Evolutionary conservation across 345 rosid species (phyloP).

Genomic region (Aquilaria malaccensis): DNA sequence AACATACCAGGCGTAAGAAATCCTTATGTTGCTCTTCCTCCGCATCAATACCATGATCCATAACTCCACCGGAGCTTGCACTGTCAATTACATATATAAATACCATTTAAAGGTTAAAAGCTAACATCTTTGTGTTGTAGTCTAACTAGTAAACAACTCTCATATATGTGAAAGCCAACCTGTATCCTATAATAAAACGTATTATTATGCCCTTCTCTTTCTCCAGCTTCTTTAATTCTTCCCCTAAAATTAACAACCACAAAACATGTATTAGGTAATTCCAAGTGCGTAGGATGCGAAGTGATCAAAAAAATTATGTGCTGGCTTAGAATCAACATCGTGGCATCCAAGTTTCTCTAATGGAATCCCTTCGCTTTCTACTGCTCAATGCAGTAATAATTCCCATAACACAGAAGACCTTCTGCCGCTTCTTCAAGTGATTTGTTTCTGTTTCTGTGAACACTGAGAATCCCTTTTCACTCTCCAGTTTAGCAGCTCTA

Average conservation of each 20-base stretch:
- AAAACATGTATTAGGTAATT: slow-evolving; percentile 9
- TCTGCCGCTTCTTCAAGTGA: slow-evolving; percentile 41
- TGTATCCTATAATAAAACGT: slow-evolving; percentile 58
- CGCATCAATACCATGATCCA: slow-evolving; percentile 61
- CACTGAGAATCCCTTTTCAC: slow-evolving; percentile 32
- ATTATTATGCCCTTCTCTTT: slow-evolving; percentile 62
- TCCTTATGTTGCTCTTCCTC: slow-evolving; percentile 68
- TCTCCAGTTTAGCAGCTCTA: slow-evolving; percentile 46
- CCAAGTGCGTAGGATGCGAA: not conserved
- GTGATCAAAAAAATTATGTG: slow-evolving; percentile 6
- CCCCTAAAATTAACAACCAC: slow-evolving; percentile 34
- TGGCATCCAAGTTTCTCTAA: slow-evolving; percentile 74
- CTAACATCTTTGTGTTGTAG: slow-evolving; percentile 1
- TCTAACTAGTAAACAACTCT: not conserved
- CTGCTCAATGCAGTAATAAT: slow-evolving; percentile 79
- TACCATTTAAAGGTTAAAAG: not conserved
- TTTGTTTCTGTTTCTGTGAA: slow-evolving; percentile 32
- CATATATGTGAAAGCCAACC: slow-evolving; percentile 21
- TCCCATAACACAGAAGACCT: slow-evolving; percentile 77
- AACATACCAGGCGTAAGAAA: slow-evolving; percentile 56
- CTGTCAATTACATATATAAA: slow-evolving; percentile 27
- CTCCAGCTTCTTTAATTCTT: slow-evolving; percentile 57
- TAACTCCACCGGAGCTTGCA: slow-evolving; percentile 56
- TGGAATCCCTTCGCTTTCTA: slow-evolving; percentile 74
- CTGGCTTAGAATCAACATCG: slow-evolving; percentile 34